phyloP scores from a whole-genome alignment of 2,329 filamentous ascomycete species.

The Neofusicoccum cordaticola region DNA sequence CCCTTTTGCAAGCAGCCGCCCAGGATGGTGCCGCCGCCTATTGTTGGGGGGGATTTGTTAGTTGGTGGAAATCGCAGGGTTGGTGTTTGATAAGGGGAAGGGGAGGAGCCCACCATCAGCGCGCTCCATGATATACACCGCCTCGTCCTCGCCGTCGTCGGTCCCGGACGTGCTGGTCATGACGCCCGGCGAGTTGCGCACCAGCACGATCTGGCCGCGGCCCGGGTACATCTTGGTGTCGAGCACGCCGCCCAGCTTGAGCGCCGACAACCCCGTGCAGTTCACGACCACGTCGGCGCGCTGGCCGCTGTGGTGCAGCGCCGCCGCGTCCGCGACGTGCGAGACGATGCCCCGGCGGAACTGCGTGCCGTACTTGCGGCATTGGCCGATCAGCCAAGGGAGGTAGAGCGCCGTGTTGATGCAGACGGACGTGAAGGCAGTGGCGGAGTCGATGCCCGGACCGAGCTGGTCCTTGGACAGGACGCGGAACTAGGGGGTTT shows the following conservation, averaged over 20 bases:
- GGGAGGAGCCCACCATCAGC: constrained; percentile 44
- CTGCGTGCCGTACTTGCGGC: constrained; percentile 67
- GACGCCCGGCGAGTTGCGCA: constrained; percentile 70
- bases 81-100: constrained; percentile 21
- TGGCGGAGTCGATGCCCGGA: constrained; percentile 66
- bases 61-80: constrained; percentile 1
- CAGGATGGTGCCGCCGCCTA: constrained; percentile 75
- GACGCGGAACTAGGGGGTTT: constrained; percentile 55
- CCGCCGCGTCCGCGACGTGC: constrained; percentile 71
- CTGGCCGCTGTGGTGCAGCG: constrained; percentile 56
- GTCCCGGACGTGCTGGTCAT: constrained; percentile 72
- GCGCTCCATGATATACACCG: constrained; percentile 78
- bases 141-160: constrained; percentile 70
- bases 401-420: constrained; percentile 90
- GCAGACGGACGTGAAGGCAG: constrained; percentile 78
- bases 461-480: constrained; percentile 57
- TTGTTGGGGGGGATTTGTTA: constrained; percentile 5
- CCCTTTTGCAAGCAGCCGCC: constrained; percentile 81
- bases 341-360: constrained; percentile 45
- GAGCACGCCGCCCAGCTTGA: constrained; percentile 74
- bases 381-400: constrained; percentile 79
- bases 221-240: constrained; percentile 72
- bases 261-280: constrained; percentile 75
- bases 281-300: constrained; percentile 73
- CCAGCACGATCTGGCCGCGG: constrained; percentile 79